Base-by-base conservation (phyloP, 108 stramenopile species). In the Schizochytrium sp. region DNA sequence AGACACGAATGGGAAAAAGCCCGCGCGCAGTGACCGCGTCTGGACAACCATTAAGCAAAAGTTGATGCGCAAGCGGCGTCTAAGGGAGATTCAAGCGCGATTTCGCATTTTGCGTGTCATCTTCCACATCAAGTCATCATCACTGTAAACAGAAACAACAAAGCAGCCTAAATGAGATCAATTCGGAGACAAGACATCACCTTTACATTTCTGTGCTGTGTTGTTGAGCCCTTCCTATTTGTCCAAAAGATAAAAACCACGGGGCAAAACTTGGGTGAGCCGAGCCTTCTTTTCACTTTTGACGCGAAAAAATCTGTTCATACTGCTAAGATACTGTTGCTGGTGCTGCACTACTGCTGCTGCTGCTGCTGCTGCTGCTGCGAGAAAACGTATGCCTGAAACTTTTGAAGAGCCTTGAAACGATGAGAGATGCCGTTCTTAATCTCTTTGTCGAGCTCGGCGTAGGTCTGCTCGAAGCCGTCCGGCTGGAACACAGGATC, bases 361-460 rank as follows among this genome's bases (percentile, higher is more conserved):
- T 34, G 34, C 34, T 34, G 34, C 34, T 34, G 34, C 34, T 34
- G 34, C 34, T 34, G 34, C 34, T 34, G 34, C 34, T 34, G 34
- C 55, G 55, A 57, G 18, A 4, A 1, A 12, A 91, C 58, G 60
- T 47, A 94, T 10, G 90, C 89, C 88, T 93, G 91, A 72, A 98
- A 92, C 91, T 95, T 95, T 5, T 89, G 92, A 87, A 99, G 94
- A 5, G 97, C 94, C 28, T 95, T 92, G 21, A 94, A 94, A 45
- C 99, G 88, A 92, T 99, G 99, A 25, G 96, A 97, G 58, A 99
- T 97, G 4, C 89, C 89, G 94, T 99, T 97, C 88, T 99, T 99
- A 60, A 91, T 93, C n/a, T 93, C 96, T 89, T 96, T 97, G 60
- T 88, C 90, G 97, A 99, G 97, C 92, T 99, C 98, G 0, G 99